Evolutionary conservation across 805 yeast genomes (phyloP), one percentile per base, ranked within the genome.

Genomic region (Ogataea dorogensis): DNA sequence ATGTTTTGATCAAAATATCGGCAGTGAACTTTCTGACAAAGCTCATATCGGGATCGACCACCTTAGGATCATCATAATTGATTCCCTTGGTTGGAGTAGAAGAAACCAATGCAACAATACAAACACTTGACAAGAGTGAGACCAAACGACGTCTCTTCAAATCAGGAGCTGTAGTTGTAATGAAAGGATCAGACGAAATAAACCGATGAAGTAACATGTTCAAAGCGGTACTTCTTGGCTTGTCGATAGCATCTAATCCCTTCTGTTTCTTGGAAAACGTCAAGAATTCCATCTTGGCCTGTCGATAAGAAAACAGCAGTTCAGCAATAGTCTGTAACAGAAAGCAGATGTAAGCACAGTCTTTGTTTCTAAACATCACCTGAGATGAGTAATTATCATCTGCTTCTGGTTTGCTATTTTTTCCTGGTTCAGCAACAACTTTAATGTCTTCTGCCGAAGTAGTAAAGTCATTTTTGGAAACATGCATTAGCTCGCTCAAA

Each of bases 201-300:
- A 89, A 67, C 51, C 83, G 88, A 54, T 86, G 88, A 12, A 88
- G 59, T 41, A 88, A 71, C 47, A 85, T 77, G 54, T 87, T 86
- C 43, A 89, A 59, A 1, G 91, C 80, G 0, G 94, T 82, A 0
- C 86, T 69, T 18, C 91, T 70, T 2, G 95, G 94, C 50, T 80
- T 86, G 11, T 70, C 63, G 2, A 63, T 52, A 10, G 64, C 74
- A 2, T 42, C 30, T 3, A 39, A 33, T 11, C 51, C 34, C 51
- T 36, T 42, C 41, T 56, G 34, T 54, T 79, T 78, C 65, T 79
- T 81, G 2, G 91, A 78, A 48, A 76, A 89, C 0, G 91, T 79
- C 38, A 88, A 63, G 50, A 89, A 83, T 50, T 88, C 96, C 32
- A 84, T 70, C 56, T 89, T 89, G 33, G 88, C 76, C 43, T 79